Evolutionary conservation across 2,329 filamentous ascomycete species (phyloP).

Genomic region (Basipetospora chlamydospora): DNA sequence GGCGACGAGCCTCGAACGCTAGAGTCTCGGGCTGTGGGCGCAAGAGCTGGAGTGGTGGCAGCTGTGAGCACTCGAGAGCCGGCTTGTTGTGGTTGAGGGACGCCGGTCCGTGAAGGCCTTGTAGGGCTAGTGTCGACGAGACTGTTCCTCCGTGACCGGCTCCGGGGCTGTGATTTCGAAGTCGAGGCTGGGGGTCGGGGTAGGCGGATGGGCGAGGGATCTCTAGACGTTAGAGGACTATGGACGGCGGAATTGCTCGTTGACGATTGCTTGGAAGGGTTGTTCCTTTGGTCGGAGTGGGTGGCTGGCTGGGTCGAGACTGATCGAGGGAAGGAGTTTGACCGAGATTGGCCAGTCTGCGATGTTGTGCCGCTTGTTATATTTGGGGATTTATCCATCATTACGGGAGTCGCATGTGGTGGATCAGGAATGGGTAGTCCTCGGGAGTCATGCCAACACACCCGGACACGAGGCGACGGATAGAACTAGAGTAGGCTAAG

Average conservation of each 20-base stretch:
- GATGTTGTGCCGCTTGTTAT: slow-evolving; percentile 1
- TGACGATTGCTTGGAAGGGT: slow-evolving; percentile 3
- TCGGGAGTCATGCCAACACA: slow-evolving; percentile 3
- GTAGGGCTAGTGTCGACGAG: slow-evolving; percentile 48
- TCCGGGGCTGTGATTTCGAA: slow-evolving; percentile 19
- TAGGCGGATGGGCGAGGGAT: slow-evolving; percentile 31
- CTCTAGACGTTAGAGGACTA: slow-evolving; percentile 19
- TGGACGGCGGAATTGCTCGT: slow-evolving; percentile 5
- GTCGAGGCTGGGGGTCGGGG: slow-evolving; percentile 20
- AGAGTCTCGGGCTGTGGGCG: slow-evolving; percentile 46
- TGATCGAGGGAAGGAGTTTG: not conserved
- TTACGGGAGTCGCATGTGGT: slow-evolving; percentile 5
- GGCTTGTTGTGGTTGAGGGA: slow-evolving; percentile 46
- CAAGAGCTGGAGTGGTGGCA: slow-evolving; percentile 49
- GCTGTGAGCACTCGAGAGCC: slow-evolving; percentile 55
- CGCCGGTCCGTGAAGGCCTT: slow-evolving; percentile 32
- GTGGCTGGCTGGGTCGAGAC: slow-evolving; percentile 2
- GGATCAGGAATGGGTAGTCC: slow-evolving; percentile 2
- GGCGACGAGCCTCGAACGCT: slow-evolving; percentile 43
- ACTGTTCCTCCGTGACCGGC: slow-evolving; percentile 51
- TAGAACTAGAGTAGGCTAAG: not conserved
- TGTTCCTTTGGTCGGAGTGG: slow-evolving; percentile 3
- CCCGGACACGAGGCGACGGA: not conserved
- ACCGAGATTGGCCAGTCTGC: slow-evolving; percentile 1
- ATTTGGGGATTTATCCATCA: slow-evolving; percentile 5